A percentile compares a stretch with the other conserved stretches of the same genome.
Evolutionary conservation across 208 protist genomes (phyloP).

Genomic region (Vickermania spadyakhi): DNA sequence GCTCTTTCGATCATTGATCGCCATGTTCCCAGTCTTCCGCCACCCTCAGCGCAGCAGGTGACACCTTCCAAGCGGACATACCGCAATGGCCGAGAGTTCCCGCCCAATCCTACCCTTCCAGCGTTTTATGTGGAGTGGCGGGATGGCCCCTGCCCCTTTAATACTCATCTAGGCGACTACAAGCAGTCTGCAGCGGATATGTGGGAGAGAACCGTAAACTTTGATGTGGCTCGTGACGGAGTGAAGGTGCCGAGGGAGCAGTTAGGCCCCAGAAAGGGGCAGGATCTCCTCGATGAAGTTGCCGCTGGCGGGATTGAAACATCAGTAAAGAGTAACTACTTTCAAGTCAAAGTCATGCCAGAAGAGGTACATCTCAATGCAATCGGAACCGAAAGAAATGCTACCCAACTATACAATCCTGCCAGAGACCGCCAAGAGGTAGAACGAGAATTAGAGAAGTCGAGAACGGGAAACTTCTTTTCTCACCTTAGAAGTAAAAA

Average conservation of each 20-base stretch:
- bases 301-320: not conserved
- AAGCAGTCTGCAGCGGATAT: constrained; percentile 1
- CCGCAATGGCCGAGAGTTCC: not conserved
- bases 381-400: not conserved
- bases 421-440: constrained; percentile 1
- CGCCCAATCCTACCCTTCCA: constrained; percentile 14
- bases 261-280: not conserved
- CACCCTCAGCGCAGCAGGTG: not conserved
- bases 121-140: constrained; percentile 23
- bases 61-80: not conserved
- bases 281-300: not conserved
- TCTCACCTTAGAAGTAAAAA: not conserved
- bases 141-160: constrained; percentile 12
- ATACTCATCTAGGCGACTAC: constrained; percentile 3
- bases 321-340: not conserved
- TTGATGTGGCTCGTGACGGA: constrained; percentile 1
- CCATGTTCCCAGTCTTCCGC: constrained; percentile 3
- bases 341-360: not conserved
- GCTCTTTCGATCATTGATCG: constrained; percentile 9
- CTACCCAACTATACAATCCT: constrained; percentile 1
- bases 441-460: not conserved
- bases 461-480: not conserved
- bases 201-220: constrained; percentile 4
- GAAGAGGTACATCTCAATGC: not conserved
- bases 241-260: not conserved